Conservation (phyloP, 2,329 filamentous ascomycete species). For the Fusarium nanum region DNA sequence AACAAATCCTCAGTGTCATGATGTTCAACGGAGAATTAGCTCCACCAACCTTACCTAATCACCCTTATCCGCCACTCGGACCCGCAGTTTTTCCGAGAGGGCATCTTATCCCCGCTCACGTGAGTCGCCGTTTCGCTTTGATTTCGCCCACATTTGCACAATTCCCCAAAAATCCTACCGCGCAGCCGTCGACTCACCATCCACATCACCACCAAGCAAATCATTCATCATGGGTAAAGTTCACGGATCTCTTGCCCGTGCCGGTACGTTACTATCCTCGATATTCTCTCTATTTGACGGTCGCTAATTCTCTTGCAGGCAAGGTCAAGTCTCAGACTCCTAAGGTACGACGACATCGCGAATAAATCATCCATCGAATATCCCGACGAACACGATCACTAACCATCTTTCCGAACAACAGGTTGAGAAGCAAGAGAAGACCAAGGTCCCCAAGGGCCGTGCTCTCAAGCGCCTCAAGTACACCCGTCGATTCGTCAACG, state of each 20-base stretch:
- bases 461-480: slow-evolving; percentile 97
- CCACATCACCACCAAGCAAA: slow-evolving; percentile 53
- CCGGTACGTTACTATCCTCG: slow-evolving; percentile 57
- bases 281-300: slow-evolving; percentile 11
- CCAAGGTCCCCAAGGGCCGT: slow-evolving; percentile 96
- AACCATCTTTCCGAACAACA: slow-evolving; percentile 52
- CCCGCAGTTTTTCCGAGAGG: slow-evolving; percentile 50
- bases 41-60: slow-evolving; percentile 21
- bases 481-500: slow-evolving; percentile 98
- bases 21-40: background rate
- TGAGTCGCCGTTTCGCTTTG: slow-evolving; percentile 43
- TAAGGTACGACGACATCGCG: slow-evolving; percentile 72
- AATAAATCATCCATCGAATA: slow-evolving; percentile 31
- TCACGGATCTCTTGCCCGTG: slow-evolving; percentile 94
- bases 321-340: slow-evolving; percentile 98
- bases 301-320: slow-evolving; percentile 75
- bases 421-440: slow-evolving; percentile 94
- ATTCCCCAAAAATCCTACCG: slow-evolving; percentile 52
- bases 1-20: background rate
- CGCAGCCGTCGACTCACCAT: slow-evolving; percentile 50
- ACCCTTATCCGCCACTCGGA: slow-evolving; percentile 12
- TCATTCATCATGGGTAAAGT: slow-evolving; percentile 84
- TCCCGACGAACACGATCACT: slow-evolving; percentile 48
- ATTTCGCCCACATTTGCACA: slow-evolving; percentile 54
- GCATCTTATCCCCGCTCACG: slow-evolving; percentile 52